A percentile compares a stretch with the other conserved stretches of the same genome.
Conservation (phyloP, 495 filamentous ascomycete species). For the Xylaria intraflava region DNA sequence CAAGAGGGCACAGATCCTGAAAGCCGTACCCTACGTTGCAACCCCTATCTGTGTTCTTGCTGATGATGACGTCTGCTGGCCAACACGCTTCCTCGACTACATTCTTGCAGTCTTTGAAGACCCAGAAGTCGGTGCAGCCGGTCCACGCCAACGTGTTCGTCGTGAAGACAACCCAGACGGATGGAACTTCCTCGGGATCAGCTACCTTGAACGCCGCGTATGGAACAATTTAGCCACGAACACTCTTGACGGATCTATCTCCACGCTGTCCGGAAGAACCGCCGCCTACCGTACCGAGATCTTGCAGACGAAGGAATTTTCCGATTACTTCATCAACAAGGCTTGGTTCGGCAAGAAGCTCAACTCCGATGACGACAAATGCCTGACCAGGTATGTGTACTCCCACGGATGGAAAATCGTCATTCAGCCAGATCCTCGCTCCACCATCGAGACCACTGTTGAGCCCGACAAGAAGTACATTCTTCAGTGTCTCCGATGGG, state of each 20-base stretch:
- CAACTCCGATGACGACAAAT: slow-evolving; percentile 82
- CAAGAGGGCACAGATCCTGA: slow-evolving; percentile 78
- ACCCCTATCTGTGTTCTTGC: slow-evolving; percentile 74
- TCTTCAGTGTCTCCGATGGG: slow-evolving; percentile 75
- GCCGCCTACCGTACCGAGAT: slow-evolving; percentile 78
- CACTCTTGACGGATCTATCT: slow-evolving; percentile 76
- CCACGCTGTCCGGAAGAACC: slow-evolving; percentile 81
- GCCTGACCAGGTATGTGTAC: slow-evolving; percentile 73
- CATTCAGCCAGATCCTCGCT: slow-evolving; percentile 68
- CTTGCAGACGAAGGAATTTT: slow-evolving; percentile 69
- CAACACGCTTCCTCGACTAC: slow-evolving; percentile 67
- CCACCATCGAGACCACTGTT: slow-evolving; percentile 68
- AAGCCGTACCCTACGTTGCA: slow-evolving; percentile 67
- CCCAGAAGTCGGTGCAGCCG: slow-evolving; percentile 67
- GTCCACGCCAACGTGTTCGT: slow-evolving; percentile 73
- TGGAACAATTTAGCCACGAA: slow-evolving; percentile 87
- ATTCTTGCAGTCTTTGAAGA: slow-evolving; percentile 82
- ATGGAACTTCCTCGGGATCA: slow-evolving; percentile 73
- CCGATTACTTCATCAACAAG: slow-evolving; percentile 64
- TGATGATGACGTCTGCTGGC: slow-evolving; percentile 87
- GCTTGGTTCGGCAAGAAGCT: slow-evolving; percentile 65
- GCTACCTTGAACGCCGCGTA: slow-evolving; percentile 78
- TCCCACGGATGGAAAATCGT: slow-evolving; percentile 68
- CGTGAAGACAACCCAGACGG: slow-evolving; percentile 50
- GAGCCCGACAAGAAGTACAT: slow-evolving; percentile 69